phyloP scores from a whole-genome alignment of 345 rosid genomes.

The Anastatica hierochuntica region DNA sequence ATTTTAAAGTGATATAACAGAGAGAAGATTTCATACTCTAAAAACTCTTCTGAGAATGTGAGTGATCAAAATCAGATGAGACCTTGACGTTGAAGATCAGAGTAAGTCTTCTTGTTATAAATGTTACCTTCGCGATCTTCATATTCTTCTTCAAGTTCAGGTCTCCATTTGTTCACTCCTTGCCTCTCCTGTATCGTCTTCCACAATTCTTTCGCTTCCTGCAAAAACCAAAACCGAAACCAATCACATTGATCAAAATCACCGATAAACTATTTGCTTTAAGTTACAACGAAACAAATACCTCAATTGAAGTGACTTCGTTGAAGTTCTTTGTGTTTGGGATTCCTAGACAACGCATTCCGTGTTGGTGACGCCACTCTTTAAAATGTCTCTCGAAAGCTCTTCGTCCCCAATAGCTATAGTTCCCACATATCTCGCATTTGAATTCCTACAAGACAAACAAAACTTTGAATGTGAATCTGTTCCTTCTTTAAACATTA shows the following conservation, averaged over 20 bases:
- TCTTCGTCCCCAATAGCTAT: slow-evolving; percentile 95
- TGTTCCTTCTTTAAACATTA: background rate
- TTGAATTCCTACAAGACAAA: slow-evolving; percentile 59
- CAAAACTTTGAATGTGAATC: background rate
- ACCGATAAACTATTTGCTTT: background rate
- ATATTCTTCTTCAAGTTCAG: slow-evolving; percentile 98
- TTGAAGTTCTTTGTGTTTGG: slow-evolving; percentile 99
- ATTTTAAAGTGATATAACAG: too few relatives aligned
- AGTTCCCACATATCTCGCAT: slow-evolving; percentile 93
- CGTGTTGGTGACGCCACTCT: slow-evolving; percentile 98
- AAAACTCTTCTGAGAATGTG: too few relatives aligned
- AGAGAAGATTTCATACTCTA: background rate
- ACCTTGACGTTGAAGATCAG: slow-evolving; percentile 97
- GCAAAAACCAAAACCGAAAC: slow-evolving; percentile 8
- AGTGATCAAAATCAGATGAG: slow-evolving; percentile 45
- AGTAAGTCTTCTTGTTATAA: slow-evolving; percentile 92
- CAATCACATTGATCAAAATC: background rate
- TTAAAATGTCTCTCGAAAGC: slow-evolving; percentile 97
- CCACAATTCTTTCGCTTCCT: slow-evolving; percentile 98
- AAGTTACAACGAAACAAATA: too few relatives aligned
- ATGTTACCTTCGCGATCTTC: slow-evolving; percentile 98
- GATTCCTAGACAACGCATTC: slow-evolving; percentile 97
- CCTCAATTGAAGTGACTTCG: slow-evolving; percentile 89
- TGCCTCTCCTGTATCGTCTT: slow-evolving; percentile 75
- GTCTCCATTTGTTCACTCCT: slow-evolving; percentile 94